A percentile compares a stretch with the other conserved stretches of the same genome.
phyloP scores from a whole-genome alignment of 495 filamentous ascomycete species.

The Parachaetomium inaequale region DNA sequence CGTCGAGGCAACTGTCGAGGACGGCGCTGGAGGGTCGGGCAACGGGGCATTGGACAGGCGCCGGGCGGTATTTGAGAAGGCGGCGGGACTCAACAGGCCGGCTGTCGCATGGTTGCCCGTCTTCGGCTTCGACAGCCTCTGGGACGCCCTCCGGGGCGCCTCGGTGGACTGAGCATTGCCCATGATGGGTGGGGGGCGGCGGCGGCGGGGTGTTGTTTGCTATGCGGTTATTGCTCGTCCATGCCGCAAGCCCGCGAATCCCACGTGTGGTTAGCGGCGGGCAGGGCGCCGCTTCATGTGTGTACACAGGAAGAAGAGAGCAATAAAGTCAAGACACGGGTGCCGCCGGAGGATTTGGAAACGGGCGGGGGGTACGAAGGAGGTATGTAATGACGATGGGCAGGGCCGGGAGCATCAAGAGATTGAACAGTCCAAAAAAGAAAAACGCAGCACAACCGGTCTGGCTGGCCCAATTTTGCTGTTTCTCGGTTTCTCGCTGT shows the following conservation, averaged over 20 bases:
- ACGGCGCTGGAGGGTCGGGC: constrained; percentile 19
- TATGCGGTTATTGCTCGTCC: constrained; percentile 43
- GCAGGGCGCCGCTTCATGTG: constrained; percentile 27
- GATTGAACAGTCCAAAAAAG: neutral
- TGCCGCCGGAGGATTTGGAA: constrained; percentile 7
- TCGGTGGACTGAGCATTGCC: constrained; percentile 47
- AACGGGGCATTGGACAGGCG: constrained; percentile 33
- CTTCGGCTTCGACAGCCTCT: constrained; percentile 50
- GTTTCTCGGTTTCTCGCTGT: constrained; percentile 19
- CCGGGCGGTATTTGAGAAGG: constrained; percentile 33
- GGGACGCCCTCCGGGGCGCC: constrained; percentile 37
- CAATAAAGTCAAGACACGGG: constrained; percentile 25
- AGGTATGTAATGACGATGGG: constrained; percentile 6
- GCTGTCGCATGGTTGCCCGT: constrained; percentile 43
- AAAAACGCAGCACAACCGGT: constrained; percentile 17
- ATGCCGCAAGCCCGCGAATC: constrained; percentile 34
- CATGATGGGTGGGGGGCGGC: constrained; percentile 35
- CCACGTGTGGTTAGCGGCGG: constrained; percentile 21
- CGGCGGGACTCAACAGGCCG: constrained; percentile 42
- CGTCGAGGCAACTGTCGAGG: constrained; percentile 23
- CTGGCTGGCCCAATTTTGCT: constrained; percentile 15
- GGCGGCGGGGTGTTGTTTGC: constrained; percentile 32
- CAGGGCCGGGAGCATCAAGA: neutral
- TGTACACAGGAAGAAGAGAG: constrained; percentile 9
- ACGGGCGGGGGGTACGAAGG: neutral